Conservation (phyloP, 257 asterid genomes). For the Fraxinus pennsylvanica region DNA sequence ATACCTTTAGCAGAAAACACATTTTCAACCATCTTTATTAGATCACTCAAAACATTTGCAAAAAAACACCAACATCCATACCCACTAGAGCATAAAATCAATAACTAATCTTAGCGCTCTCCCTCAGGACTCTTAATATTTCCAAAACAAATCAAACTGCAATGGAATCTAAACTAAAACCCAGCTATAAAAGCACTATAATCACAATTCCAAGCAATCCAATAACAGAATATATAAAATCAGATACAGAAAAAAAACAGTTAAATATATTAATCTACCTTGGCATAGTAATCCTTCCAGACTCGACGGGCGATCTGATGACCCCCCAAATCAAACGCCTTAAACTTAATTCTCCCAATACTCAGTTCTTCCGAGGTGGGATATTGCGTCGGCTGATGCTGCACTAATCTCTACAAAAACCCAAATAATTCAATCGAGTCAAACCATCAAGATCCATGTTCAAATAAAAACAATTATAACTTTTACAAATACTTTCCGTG, state of each 20-base stretch:
- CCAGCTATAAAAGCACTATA: background rate
- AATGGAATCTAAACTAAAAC: background rate
- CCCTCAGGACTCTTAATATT: background rate
- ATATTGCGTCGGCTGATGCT: constrained; percentile 1
- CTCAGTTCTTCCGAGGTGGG: background rate
- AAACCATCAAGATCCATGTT: background rate
- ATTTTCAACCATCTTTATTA: too few species aligned
- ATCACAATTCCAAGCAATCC: background rate
- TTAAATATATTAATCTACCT: background rate
- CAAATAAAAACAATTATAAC: background rate
- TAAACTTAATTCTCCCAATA: background rate
- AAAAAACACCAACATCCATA: background rate
- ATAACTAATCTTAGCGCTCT: background rate
- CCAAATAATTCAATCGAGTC: background rate
- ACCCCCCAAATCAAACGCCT: constrained; percentile 2
- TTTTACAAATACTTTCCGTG: background rate
- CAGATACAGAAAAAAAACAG: background rate
- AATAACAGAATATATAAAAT: background rate
- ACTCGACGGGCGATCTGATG: background rate
- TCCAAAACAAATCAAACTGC: background rate
- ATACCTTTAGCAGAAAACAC: background rate
- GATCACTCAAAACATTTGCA: background rate
- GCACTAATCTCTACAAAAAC: background rate
- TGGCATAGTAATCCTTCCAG: background rate
- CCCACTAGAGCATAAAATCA: background rate